phyloP scores from a whole-genome alignment of 2,329 filamentous ascomycete genomes.

The Corynespora cassiicola region DNA sequence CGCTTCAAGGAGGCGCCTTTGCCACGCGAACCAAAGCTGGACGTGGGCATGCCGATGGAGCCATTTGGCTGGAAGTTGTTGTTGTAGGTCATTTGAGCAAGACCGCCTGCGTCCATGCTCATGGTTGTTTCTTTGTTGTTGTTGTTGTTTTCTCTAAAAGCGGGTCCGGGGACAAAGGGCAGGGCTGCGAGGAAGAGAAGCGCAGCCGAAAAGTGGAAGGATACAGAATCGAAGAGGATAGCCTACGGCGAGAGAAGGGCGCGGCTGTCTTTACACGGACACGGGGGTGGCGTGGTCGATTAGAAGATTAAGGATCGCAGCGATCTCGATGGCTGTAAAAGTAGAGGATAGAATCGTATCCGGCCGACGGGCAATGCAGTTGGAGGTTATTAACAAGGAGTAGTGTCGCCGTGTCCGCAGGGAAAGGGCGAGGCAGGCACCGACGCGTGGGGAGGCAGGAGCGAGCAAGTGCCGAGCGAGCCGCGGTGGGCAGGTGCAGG shows the following conservation, averaged over 20 bases:
- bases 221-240: slow-evolving; percentile 39
- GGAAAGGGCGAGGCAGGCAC: slow-evolving; percentile 11
- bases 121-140: slow-evolving; percentile 31
- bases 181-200: slow-evolving; percentile 38
- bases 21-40: slow-evolving; percentile 83
- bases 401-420: slow-evolving; percentile 24
- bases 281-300: slow-evolving; percentile 30
- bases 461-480: slow-evolving; percentile 16
- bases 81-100: slow-evolving; percentile 98
- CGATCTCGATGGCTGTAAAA: slow-evolving; percentile 33
- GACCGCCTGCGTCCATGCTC: slow-evolving; percentile 95
- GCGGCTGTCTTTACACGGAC: slow-evolving; percentile 17
- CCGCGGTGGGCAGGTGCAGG: slow-evolving; percentile 9
- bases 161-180: slow-evolving; percentile 30
- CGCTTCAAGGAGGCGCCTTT: slow-evolving; percentile 91
- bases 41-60: slow-evolving; percentile 76
- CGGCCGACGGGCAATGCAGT: slow-evolving; percentile 45
- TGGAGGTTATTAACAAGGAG: slow-evolving; percentile 45
- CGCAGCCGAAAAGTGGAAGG: slow-evolving; percentile 32
- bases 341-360: slow-evolving; percentile 39
- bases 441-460: slow-evolving; percentile 25
- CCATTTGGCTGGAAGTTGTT: slow-evolving; percentile 67
- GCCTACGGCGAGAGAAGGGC: too few species aligned
- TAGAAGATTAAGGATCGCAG: slow-evolving; percentile 50
- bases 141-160: slow-evolving; percentile 25